Evolutionary conservation across 208 protist genomes (phyloP).

Genomic region (Crithidia thermophila): DNA sequence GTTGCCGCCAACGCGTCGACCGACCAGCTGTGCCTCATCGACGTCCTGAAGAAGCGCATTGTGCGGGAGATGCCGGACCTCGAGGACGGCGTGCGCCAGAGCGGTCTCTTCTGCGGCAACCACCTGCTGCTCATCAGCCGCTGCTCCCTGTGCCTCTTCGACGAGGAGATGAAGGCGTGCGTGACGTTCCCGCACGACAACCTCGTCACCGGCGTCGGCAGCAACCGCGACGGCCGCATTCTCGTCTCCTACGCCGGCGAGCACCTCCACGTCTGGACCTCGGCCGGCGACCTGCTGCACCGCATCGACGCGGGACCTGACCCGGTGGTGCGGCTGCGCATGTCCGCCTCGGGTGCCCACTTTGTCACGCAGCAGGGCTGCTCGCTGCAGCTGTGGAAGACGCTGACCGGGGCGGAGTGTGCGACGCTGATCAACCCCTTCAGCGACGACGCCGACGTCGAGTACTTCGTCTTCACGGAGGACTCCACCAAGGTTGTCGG

Average conservation of each 20-base stretch:
- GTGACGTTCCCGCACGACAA: slow-evolving; percentile 61
- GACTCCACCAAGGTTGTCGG: slow-evolving; percentile 65
- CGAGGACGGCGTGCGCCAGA: slow-evolving; percentile 38
- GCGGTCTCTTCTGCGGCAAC: slow-evolving; percentile 67
- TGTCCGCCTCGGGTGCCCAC: slow-evolving; percentile 58
- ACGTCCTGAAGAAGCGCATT: slow-evolving; percentile 68
- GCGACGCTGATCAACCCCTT: slow-evolving; percentile 42
- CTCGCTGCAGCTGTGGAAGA: slow-evolving; percentile 65
- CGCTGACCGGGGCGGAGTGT: slow-evolving; percentile 44
- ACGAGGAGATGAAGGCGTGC: slow-evolving; percentile 31
- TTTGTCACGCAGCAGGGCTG: slow-evolving; percentile 61
- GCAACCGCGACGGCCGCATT: slow-evolving; percentile 64
- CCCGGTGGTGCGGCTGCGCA: slow-evolving; percentile 57
- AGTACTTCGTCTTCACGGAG: slow-evolving; percentile 58
- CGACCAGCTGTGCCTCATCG: slow-evolving; percentile 52
- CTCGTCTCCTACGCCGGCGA: slow-evolving; percentile 64
- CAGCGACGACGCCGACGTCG: slow-evolving; percentile 30
- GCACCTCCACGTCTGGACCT: slow-evolving; percentile 75
- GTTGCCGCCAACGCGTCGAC: slow-evolving; percentile 41
- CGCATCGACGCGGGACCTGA: slow-evolving; percentile 51
- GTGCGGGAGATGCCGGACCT: slow-evolving; percentile 49
- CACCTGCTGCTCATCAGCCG: slow-evolving; percentile 48
- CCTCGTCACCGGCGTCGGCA: slow-evolving; percentile 47
- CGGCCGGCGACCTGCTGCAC: slow-evolving; percentile 68
- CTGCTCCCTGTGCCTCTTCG: slow-evolving; percentile 55